Base-by-base conservation (phyloP, 176 grass and related monocot genomes). In the Aegilops longissima region DNA sequence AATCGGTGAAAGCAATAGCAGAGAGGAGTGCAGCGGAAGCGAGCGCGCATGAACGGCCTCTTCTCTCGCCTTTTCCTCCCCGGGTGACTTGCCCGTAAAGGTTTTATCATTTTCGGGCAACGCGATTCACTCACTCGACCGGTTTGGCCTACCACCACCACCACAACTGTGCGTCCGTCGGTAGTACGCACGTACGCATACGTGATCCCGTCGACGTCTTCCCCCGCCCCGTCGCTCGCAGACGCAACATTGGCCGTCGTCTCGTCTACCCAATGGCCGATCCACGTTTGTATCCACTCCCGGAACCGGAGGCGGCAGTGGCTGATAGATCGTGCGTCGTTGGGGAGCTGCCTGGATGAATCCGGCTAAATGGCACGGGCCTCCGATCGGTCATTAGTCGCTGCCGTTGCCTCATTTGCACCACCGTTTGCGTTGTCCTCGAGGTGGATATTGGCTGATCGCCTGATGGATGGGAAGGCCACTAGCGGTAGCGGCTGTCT, bases 81-180 rank as follows among this genome's bases (percentile, higher is more conserved):
- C 39, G 52, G 77, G 18, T 88, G 58, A 20, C 91, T 82, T 93
- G 63, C 78, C 56, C 62, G 5, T 39, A 93, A 89, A 87, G 81
- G 54, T 14, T 81, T 84, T 73, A 78, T 78, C 76, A 82, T 84
- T 71, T 82, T 81, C 35, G 73, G 76, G 84, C 34, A 76, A 49
- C 12, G 5, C 24, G 11, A 13, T 65, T 40, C 39, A 40, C 39
- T 40, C 39, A 8, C 39, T 40, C 1, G 24, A 49, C 7, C n/a
- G 18, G 74, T 61, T 91, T 62, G 76, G 76, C 85, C 75, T 44
- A 44, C 80, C 36, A 38, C 36, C 47, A 73, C 36, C 47, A 73
- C 59, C 67, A 27, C 27, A 27, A 49, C 35, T 6, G 35, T 36
- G 35, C 35, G 35, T 36, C 49, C 49, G 14, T 12, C 31, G 64